Evolutionary conservation across 768 basidiomycete species (phyloP).

Genomic region (Pulveroboletus sp.): DNA sequence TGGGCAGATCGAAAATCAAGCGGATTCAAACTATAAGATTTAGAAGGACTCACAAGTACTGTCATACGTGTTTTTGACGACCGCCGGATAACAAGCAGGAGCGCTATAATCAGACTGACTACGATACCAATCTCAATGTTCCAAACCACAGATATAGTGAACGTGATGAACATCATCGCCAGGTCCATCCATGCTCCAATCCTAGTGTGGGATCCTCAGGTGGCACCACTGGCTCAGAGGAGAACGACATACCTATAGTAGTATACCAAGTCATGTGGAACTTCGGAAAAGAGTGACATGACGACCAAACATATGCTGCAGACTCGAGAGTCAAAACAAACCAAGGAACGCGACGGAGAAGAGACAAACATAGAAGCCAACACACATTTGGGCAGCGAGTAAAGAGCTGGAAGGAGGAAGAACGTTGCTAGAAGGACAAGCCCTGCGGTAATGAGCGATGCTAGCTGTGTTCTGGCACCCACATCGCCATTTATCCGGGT

Average conservation of each 20-base stretch:
- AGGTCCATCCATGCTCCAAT: constrained; percentile 95
- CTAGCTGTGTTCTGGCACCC: constrained; percentile 87
- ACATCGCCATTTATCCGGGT: constrained; percentile 89
- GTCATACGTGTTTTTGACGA: constrained; percentile 89
- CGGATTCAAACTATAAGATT: background rate
- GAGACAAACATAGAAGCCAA: constrained; percentile 75
- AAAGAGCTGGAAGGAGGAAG: constrained; percentile 83
- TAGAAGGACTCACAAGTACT: constrained; percentile 54
- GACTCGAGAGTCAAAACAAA: constrained; percentile 4
- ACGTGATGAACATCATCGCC: constrained; percentile 81
- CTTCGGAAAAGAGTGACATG: constrained; percentile 76
- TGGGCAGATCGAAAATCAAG: constrained; percentile 23
- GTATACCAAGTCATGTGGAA: constrained; percentile 81
- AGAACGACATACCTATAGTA: constrained; percentile 64
- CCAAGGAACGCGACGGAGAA: constrained; percentile 1
- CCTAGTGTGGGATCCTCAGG: constrained; percentile 22
- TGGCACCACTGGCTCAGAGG: background rate
- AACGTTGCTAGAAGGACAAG: constrained; percentile 81
- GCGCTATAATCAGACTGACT: constrained; percentile 81
- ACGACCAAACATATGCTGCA: constrained; percentile 79
- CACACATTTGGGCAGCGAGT: constrained; percentile 85
- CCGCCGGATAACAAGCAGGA: constrained; percentile 84
- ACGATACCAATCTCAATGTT: constrained; percentile 90
- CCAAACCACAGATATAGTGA: constrained; percentile 83
- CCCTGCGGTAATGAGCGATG: constrained; percentile 69